A percentile compares a stretch with the other conserved stretches of the same genome.
Evolutionary conservation across 495 filamentous ascomycete species (phyloP).

Genomic region (Trichoderma orchidacearum): DNA sequence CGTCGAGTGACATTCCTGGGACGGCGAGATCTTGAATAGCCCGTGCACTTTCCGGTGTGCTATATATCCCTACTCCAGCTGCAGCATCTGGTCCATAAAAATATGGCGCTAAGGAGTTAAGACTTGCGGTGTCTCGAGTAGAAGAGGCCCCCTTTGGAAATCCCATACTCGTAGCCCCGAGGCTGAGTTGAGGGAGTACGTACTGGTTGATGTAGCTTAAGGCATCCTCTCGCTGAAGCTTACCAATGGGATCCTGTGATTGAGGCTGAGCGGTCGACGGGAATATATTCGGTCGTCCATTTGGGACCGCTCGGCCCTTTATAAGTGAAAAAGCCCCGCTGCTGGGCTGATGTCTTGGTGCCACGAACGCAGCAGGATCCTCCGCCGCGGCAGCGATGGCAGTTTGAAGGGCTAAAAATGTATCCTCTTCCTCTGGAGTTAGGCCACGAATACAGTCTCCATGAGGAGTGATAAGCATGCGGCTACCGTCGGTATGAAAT

Average conservation of each 20-base stretch:
- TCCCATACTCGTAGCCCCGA: slow-evolving; percentile 24
- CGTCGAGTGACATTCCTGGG: neutral
- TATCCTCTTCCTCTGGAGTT: slow-evolving; percentile 58
- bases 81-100: slow-evolving; percentile 20
- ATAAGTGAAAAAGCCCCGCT: slow-evolving; percentile 36
- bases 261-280: slow-evolving; percentile 25
- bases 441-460: slow-evolving; percentile 69
- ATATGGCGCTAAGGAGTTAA: slow-evolving; percentile 28
- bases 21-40: neutral
- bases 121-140: slow-evolving; percentile 8
- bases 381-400: slow-evolving; percentile 29
- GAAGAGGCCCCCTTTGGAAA: slow-evolving; percentile 10
- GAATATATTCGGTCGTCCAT: slow-evolving; percentile 39
- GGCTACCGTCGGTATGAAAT: slow-evolving; percentile 24
- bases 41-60: neutral
- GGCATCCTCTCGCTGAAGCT: slow-evolving; percentile 47
- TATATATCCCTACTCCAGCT: slow-evolving; percentile 5
- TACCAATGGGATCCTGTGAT: slow-evolving; percentile 35
- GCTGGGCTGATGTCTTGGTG: slow-evolving; percentile 26
- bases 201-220: slow-evolving; percentile 56
- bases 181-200: slow-evolving; percentile 38
- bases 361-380: slow-evolving; percentile 33
- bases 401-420: slow-evolving; percentile 62
- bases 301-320: slow-evolving; percentile 41
- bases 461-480: slow-evolving; percentile 62